A percentile compares a stretch with the other conserved stretches of the same genome.
phyloP scores from a whole-genome alignment of 768 basidiomycete species.

The Cystobasidium ongulense region DNA sequence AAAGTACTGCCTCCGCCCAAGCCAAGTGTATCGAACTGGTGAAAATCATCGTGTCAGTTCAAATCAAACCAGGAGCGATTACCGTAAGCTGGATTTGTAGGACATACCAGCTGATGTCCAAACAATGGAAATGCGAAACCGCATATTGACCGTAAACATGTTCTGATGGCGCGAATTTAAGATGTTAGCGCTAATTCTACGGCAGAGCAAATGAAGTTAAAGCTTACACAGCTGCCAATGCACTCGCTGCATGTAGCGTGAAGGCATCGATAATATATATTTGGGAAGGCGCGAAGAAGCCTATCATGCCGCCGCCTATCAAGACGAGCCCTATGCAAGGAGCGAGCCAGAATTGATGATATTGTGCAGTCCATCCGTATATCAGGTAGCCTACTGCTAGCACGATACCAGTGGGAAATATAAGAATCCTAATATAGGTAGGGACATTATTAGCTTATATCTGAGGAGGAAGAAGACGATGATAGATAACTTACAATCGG shows the following conservation, averaged over 20 bases:
- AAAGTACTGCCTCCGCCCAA: constrained; percentile 50
- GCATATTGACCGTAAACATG: constrained; percentile 57
- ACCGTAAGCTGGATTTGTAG: constrained; percentile 39
- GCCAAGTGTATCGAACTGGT: not conserved
- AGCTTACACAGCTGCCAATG: constrained; percentile 55
- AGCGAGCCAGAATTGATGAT: not conserved
- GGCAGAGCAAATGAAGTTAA: too few relatives aligned
- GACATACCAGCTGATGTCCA: constrained; percentile 53
- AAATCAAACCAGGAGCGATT: constrained; percentile 62
- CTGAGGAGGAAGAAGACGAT: not conserved
- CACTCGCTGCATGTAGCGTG: constrained; percentile 47
- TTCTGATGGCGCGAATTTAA: constrained; percentile 22
- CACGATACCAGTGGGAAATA: constrained; percentile 43
- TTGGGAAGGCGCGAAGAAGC: constrained; percentile 57
- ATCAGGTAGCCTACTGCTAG: constrained; percentile 64
- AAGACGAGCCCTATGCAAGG: constrained; percentile 32
- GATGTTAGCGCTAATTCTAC: too few relatives aligned
- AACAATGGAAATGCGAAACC: constrained; percentile 76
- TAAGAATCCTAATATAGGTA: not conserved
- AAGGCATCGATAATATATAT: constrained; percentile 54
- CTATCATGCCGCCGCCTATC: constrained; percentile 50
- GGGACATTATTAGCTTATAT: not conserved
- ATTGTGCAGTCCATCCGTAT: constrained; percentile 56
- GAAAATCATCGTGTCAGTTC: not conserved
- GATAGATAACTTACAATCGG: not conserved